Evolutionary conservation across 768 basidiomycete genomes (phyloP).

Genomic region (Saitozyma sp.): DNA sequence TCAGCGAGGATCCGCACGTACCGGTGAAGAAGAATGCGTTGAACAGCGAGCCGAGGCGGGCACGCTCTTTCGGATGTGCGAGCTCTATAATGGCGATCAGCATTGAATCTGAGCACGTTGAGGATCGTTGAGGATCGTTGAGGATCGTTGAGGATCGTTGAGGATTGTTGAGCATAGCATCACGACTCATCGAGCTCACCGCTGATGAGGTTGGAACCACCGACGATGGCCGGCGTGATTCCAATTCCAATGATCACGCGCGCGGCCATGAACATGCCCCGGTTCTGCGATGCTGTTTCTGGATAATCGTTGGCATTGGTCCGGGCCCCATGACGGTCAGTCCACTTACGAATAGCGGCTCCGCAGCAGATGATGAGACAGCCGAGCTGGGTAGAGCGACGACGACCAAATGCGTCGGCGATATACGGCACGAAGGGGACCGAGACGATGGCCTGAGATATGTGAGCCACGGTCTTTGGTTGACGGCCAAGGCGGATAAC

Average conservation of each 20-base stretch:
- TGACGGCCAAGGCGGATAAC: not conserved
- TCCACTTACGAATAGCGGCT: conserved; percentile 8
- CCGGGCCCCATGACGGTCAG: no score
- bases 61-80: conserved; percentile 21
- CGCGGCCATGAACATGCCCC: conserved; percentile 11
- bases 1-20: not conserved
- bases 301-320: not conserved
- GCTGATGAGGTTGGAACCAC: conserved; percentile 12
- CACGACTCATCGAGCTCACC: not conserved
- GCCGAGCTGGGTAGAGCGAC: conserved; percentile 8
- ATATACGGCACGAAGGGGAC: conserved; percentile 11
- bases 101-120: not conserved
- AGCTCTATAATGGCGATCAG: conserved; percentile 4
- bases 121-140: not conserved
- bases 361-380: conserved; percentile 5
- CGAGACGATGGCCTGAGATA: conserved; percentile 12
- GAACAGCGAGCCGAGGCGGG: conserved; percentile 18
- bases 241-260: conserved; percentile 13
- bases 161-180: no score
- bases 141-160: not conserved
- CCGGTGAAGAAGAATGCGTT: conserved; percentile 25
- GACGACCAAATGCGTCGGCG: conserved; percentile 8
- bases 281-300: conserved; percentile 4
- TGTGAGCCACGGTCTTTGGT: not conserved
- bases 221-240: conserved; percentile 15